phyloP scores from a whole-genome alignment of 441 rosid genomes.

The Populus hybrid region DNA sequence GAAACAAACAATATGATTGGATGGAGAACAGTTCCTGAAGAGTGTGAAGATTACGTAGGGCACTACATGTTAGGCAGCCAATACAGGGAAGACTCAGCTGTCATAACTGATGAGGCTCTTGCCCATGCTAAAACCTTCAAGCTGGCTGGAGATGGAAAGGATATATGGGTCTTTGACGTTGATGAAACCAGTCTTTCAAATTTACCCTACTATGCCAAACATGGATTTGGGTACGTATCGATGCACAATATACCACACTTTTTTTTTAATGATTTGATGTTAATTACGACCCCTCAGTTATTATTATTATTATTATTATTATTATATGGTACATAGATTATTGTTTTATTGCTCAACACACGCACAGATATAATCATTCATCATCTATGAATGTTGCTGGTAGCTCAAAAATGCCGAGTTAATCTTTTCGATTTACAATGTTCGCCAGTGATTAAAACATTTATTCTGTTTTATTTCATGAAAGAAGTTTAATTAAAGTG shows the following conservation, averaged over 20 bases:
- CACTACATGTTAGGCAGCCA: slow-evolving; percentile 58
- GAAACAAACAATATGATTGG: slow-evolving; percentile 44
- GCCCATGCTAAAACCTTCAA: slow-evolving; percentile 34
- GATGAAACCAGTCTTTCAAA: slow-evolving; percentile 68
- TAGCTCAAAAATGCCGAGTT: too few species aligned
- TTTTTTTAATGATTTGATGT: too few species aligned
- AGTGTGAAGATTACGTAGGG: slow-evolving; percentile 46
- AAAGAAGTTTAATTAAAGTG: too few species aligned
- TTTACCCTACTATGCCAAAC: slow-evolving; percentile 45
- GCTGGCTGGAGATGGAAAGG: slow-evolving; percentile 37
- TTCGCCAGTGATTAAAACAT: too few species aligned
- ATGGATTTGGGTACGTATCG: slow-evolving; percentile 45
- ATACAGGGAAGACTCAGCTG: slow-evolving; percentile 44
- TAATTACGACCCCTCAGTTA: too few species aligned
- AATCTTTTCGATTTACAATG: too few species aligned
- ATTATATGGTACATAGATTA: too few species aligned
- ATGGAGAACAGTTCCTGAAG: slow-evolving; percentile 41
- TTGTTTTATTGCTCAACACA: too few species aligned
- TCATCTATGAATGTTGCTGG: too few species aligned
- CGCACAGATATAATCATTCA: too few species aligned
- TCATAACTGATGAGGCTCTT: slow-evolving; percentile 32
- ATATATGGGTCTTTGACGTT: slow-evolving; percentile 54
- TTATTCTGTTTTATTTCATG: too few species aligned
- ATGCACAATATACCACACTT: not conserved
- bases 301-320: too few species aligned